Conservation (phyloP, 192 early-diverging fungal species). For the Coemansia sp. region DNA sequence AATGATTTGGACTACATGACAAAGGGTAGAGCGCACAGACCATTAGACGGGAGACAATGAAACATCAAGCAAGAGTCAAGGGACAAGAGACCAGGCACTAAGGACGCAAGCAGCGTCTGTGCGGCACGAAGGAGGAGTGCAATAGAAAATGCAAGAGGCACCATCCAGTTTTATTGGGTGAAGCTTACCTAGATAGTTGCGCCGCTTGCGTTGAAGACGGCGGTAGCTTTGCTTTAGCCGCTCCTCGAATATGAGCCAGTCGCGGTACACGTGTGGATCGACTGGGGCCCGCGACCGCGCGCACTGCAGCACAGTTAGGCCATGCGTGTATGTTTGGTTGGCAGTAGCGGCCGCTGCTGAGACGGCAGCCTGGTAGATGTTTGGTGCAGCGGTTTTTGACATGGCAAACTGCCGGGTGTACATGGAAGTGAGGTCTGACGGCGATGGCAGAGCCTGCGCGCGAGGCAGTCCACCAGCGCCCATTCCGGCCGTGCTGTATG, state of each 20-base stretch:
- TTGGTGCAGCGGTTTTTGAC: slow-evolving; percentile 28
- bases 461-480: slow-evolving; percentile 6
- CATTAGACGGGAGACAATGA: not conserved
- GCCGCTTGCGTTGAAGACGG: slow-evolving; percentile 66
- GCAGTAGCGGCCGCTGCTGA: slow-evolving; percentile 26
- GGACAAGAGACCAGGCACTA: no score
- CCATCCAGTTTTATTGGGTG: no score
- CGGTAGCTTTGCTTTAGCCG: slow-evolving; percentile 74
- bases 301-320: slow-evolving; percentile 44
- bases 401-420: slow-evolving; percentile 53
- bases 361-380: slow-evolving; percentile 40
- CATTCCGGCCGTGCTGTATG: slow-evolving; percentile 25
- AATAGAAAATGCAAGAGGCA: no score
- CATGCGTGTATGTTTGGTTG: slow-evolving; percentile 42
- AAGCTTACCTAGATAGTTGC: slow-evolving; percentile 61
- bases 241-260: slow-evolving; percentile 83
- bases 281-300: slow-evolving; percentile 40
- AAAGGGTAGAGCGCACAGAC: not conserved
- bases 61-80: not conserved
- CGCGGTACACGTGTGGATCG: slow-evolving; percentile 64
- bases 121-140: no score
- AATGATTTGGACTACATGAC: slow-evolving; percentile 32
- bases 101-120: slow-evolving; percentile 8
- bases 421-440: slow-evolving; percentile 49
- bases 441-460: slow-evolving; percentile 21